Conservation (phyloP, 805 yeast species). For the Jamesozyma spencerorum region DNA sequence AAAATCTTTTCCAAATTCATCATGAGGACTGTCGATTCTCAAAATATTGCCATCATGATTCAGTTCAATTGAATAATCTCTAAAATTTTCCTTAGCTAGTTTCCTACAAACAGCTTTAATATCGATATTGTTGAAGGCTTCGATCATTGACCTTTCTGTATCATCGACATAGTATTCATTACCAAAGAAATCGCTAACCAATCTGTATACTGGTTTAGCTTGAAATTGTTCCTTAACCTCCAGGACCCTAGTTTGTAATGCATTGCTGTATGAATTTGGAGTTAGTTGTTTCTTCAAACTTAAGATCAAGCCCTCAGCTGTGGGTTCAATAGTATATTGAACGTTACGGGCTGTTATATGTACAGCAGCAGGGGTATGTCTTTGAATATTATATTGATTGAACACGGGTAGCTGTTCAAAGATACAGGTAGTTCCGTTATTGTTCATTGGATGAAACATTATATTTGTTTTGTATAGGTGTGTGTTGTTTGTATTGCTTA, state of each 20-base stretch:
- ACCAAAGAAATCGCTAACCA: constrained; percentile 23
- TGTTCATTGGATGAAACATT: constrained; percentile 17
- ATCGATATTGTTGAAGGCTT: constrained; percentile 14
- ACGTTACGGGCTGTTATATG: no score
- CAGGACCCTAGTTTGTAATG: constrained; percentile 10
- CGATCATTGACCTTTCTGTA: constrained; percentile 9
- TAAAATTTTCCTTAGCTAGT: constrained; percentile 20
- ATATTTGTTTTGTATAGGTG: neutral
- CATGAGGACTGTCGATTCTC: constrained; percentile 15
- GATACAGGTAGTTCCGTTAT: constrained; percentile 14
- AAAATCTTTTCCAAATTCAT: constrained; percentile 15
- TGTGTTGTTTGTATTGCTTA: neutral
- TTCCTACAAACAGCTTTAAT: constrained; percentile 12
- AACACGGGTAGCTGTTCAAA: constrained; percentile 19
- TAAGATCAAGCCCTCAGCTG: constrained; percentile 7
- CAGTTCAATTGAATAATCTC: constrained; percentile 24
- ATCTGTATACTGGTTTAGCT: constrained; percentile 14
- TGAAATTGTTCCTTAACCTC: constrained; percentile 7
- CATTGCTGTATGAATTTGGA: constrained; percentile 13
- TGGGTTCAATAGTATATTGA: constrained; percentile 1
- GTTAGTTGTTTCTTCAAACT: constrained; percentile 16
- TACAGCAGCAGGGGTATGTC: neutral
- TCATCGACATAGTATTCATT: constrained; percentile 27
- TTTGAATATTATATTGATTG: constrained; percentile 1
- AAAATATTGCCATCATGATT: constrained; percentile 20